Conservation (phyloP, 306 rosid species). For the Vigna hirtella region DNA sequence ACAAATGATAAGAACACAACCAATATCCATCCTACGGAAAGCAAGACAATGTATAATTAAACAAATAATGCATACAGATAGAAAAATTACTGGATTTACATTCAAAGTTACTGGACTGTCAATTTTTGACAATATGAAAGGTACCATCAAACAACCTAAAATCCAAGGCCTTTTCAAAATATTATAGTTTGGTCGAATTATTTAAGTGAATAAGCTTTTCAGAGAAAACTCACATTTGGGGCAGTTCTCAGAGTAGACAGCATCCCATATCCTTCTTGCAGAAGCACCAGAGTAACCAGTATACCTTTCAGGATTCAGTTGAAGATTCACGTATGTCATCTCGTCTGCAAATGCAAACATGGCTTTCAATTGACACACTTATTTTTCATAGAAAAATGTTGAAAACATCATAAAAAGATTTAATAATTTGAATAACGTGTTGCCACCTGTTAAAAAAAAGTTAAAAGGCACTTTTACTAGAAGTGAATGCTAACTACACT, state of each 20-base stretch:
- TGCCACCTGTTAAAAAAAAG: not conserved
- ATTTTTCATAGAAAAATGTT: slow-evolving; percentile 26
- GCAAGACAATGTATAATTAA: slow-evolving; percentile 27
- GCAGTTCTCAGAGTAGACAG: slow-evolving; percentile 91
- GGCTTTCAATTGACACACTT: slow-evolving; percentile 8
- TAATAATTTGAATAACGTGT: slow-evolving; percentile 9
- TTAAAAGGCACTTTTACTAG: not conserved
- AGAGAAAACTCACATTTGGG: slow-evolving; percentile 79
- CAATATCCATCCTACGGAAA: not conserved
- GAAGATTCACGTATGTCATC: slow-evolving; percentile 97
- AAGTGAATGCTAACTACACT: slow-evolving; percentile 7
- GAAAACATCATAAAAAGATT: slow-evolving; percentile 16
- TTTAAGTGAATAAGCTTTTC: slow-evolving; percentile 1
- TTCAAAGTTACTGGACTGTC: not conserved
- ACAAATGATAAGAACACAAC: slow-evolving; percentile 17
- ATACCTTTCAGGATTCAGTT: slow-evolving; percentile 90
- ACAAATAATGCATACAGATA: slow-evolving; percentile 16
- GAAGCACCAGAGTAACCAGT: slow-evolving; percentile 95
- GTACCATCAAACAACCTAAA: slow-evolving; percentile 6
- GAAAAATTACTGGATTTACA: not conserved
- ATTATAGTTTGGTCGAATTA: not conserved
- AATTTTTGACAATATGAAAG: slow-evolving; percentile 7
- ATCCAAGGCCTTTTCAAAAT: not conserved
- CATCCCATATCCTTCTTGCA: slow-evolving; percentile 97
- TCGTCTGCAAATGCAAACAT: slow-evolving; percentile 64